Percentiles rank a stretch among this genome's conserved stretches.
Conservation (phyloP, 2,329 filamentous ascomycete genomes). For the Monascus ruber region DNA sequence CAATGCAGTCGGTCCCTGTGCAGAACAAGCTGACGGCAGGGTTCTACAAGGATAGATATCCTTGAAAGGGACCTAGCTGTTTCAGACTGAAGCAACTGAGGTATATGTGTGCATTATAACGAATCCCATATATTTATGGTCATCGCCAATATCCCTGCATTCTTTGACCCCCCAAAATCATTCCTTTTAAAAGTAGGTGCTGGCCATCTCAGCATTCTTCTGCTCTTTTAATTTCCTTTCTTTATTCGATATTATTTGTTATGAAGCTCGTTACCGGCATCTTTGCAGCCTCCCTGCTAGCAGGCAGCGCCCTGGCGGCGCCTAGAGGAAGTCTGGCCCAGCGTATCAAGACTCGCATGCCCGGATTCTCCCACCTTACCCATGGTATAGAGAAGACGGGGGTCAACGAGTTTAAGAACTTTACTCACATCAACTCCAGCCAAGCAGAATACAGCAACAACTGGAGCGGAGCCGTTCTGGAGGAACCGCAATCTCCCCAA, state of each 20-base stretch:
- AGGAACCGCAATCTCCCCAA: slow-evolving; percentile 29
- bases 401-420: neutral
- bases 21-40: no score
- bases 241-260: neutral
- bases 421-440: slow-evolving; percentile 8
- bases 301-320: no score
- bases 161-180: neutral
- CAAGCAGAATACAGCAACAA: slow-evolving; percentile 44
- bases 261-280: neutral
- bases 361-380: no score
- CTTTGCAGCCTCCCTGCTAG: no score
- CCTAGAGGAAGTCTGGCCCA: no score
- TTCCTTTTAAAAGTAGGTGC: neutral
- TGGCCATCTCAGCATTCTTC: slow-evolving; percentile 1
- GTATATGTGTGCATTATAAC: no score
- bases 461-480: slow-evolving; percentile 50
- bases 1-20: no score
- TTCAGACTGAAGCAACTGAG: no score
- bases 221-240: neutral
- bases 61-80: no score
- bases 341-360: no score
- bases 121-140: no score
- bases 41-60: no score
- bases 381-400: neutral
- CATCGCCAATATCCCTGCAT: neutral